Conservation (phyloP, 139 green algal species). For the Nannochloris sp. region DNA sequence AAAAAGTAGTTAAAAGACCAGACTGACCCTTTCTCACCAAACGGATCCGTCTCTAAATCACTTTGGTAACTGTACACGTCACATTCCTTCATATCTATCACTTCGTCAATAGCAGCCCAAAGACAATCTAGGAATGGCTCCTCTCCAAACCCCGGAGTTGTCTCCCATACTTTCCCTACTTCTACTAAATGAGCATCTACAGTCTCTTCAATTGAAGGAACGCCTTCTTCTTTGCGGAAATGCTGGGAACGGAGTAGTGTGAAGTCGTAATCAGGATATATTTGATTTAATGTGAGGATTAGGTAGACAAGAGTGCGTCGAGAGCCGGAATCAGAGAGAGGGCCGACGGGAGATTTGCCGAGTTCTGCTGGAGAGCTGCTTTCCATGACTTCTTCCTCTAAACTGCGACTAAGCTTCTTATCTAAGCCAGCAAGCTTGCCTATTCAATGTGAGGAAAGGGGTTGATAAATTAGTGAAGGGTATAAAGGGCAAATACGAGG, state of each 20-base stretch:
- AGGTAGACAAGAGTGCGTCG: constrained; percentile 97
- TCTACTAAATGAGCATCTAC: constrained; percentile 85
- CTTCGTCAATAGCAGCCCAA: constrained; percentile 87
- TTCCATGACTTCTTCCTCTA: constrained; percentile 84
- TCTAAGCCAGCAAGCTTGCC: constrained; percentile 94
- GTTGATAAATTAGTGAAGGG: background rate
- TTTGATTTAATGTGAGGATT: constrained; percentile 97
- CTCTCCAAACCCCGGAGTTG: constrained; percentile 66
- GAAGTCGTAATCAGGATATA: constrained; percentile 95
- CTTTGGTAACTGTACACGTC: constrained; percentile 91
- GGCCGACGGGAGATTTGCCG: constrained; percentile 81
- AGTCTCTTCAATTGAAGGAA: constrained; percentile 64
- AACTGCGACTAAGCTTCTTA: constrained; percentile 89
- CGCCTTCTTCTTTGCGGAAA: constrained; percentile 80
- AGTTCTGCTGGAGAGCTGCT: constrained; percentile 59
- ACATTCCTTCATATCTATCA: constrained; percentile 82
- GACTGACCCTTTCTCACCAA: constrained; percentile 76
- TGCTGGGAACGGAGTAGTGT: constrained; percentile 80
- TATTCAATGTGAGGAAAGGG: constrained; percentile 19
- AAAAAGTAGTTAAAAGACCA: constrained; percentile 99
- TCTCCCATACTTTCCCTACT: constrained; percentile 82
- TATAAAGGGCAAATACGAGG: background rate
- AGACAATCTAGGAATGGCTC: constrained; percentile 78
- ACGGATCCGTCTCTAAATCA: constrained; percentile 75
- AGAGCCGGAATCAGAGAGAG: constrained; percentile 50